Percentiles rank a stretch among this genome's conserved stretches.
Evolutionary conservation across 306 rosid species (phyloP).

Genomic region (Geum urbanum): DNA sequence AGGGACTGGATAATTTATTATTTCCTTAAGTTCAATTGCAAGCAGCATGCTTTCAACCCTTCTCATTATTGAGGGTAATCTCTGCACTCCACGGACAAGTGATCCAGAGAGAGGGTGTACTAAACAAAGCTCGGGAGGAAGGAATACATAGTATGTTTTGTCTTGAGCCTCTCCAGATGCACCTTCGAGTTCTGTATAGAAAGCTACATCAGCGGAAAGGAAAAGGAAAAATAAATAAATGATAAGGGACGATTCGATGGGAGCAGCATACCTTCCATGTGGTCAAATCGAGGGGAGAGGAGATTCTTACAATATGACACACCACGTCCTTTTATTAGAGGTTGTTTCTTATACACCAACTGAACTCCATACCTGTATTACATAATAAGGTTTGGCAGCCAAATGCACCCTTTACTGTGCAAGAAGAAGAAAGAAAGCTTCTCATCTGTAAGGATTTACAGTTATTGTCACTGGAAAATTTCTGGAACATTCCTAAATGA

Average conservation of each 20-base stretch:
- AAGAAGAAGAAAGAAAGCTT: slow-evolving; percentile 65
- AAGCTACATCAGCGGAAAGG: slow-evolving; percentile 23
- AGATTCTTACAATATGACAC: slow-evolving; percentile 99
- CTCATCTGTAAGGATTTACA: slow-evolving; percentile 48
- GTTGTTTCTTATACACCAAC: slow-evolving; percentile 79
- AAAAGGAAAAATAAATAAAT: slow-evolving; percentile 14
- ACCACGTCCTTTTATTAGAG: slow-evolving; percentile 92
- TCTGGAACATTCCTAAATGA: slow-evolving; percentile 28
- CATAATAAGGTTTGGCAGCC: slow-evolving; percentile 46
- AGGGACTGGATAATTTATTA: slow-evolving; percentile 65
- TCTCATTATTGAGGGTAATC: slow-evolving; percentile 98
- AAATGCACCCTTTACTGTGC: slow-evolving; percentile 60
- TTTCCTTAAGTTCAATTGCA: slow-evolving; percentile 72
- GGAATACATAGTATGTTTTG: slow-evolving; percentile 91
- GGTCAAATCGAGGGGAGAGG: slow-evolving; percentile 91
- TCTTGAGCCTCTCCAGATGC: slow-evolving; percentile 80
- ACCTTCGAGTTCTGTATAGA: slow-evolving; percentile 52
- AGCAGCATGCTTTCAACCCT: slow-evolving; percentile 98
- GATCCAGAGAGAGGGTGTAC: slow-evolving; percentile 92
- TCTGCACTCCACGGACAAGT: slow-evolving; percentile 96
- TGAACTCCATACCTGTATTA: slow-evolving; percentile 83
- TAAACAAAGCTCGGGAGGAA: slow-evolving; percentile 91
- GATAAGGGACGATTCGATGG: slow-evolving; percentile 11
- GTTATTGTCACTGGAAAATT: slow-evolving; percentile 34
- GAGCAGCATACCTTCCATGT: slow-evolving; percentile 61